Conservation (phyloP, 73 alveolate species). For the Strombidium stylifer region DNA sequence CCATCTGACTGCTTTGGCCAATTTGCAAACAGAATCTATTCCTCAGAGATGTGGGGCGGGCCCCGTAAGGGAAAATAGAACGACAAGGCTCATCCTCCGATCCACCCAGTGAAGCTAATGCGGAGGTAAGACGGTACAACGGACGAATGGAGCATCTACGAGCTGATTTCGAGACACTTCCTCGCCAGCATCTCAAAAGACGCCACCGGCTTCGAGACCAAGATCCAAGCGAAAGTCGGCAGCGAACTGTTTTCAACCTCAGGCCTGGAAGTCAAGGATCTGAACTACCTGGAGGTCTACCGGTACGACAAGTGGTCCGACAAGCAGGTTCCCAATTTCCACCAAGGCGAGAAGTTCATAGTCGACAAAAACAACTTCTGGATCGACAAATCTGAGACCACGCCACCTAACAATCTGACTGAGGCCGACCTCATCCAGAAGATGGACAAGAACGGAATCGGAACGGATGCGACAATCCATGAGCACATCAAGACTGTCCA, state of each 20-base stretch:
- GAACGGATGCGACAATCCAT: constrained; percentile 99
- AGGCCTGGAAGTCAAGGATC: constrained; percentile 79
- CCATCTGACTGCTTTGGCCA: constrained; percentile 73
- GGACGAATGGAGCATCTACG: constrained; percentile 88
- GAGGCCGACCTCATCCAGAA: constrained; percentile 92
- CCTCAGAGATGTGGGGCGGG: constrained; percentile 59
- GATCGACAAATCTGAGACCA: too few relatives aligned
- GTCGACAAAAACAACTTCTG: too few relatives aligned
- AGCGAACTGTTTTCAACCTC: constrained; percentile 81
- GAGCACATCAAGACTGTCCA: constrained; percentile 95
- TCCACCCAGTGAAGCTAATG: constrained; percentile 94
- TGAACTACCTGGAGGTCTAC: constrained; percentile 85
- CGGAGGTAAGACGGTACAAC: constrained; percentile 18
- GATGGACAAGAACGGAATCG: constrained; percentile 98
- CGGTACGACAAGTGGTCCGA: constrained; percentile 84
- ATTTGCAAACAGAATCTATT: constrained; percentile 68
- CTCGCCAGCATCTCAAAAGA: constrained; percentile 92
- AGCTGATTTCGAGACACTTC: constrained; percentile 92
- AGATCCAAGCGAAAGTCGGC: constrained; percentile 75
- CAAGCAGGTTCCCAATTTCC: constrained; percentile 79
- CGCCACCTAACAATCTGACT: constrained; percentile 93
- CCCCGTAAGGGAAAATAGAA: constrained; percentile 93
- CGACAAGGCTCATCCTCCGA: constrained; percentile 99
- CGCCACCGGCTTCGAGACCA: constrained; percentile 94
- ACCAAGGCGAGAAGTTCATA: constrained; percentile 71